These are phyloP conservation scores for Talaromyces sp. DNA, from an alignment of 2,329 filamentous ascomycete species.

Conservation along the genomic window DNA sequence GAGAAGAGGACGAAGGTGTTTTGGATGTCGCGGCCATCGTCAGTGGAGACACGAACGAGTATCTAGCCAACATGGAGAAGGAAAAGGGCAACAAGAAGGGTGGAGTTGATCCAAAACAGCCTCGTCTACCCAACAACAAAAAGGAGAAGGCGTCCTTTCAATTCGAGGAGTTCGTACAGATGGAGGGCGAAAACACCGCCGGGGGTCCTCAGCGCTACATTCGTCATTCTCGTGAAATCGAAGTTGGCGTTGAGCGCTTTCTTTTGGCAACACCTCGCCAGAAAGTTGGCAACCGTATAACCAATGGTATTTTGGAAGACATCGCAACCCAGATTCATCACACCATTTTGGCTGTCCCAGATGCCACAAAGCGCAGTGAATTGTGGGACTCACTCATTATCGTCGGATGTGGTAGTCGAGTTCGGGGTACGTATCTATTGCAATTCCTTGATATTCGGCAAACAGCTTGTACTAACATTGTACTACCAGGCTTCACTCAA, in stretches of 20 bases:
- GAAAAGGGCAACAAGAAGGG: constrained; percentile 63
- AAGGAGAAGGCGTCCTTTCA: constrained; percentile 62
- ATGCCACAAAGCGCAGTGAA: constrained; percentile 78
- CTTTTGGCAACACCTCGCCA: constrained; percentile 54
- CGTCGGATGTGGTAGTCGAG: constrained; percentile 79
- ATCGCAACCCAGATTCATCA: constrained; percentile 84
- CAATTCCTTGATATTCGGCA: not conserved
- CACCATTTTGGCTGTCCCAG: constrained; percentile 78
- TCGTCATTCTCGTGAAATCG: constrained; percentile 58
- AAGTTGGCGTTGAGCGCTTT: constrained; percentile 66
- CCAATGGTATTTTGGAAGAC: constrained; percentile 73
- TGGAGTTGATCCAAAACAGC: constrained; percentile 51
- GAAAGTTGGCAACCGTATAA: constrained; percentile 34
- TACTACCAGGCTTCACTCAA: constrained; percentile 74
- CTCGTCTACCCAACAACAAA: constrained; percentile 61
- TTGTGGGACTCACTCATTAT: constrained; percentile 94
- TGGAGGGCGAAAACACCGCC: constrained; percentile 56
- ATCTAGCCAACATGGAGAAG: constrained; percentile 63
- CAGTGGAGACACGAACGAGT: constrained; percentile 65
- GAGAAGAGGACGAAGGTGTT: constrained; percentile 63
- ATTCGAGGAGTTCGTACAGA: constrained; percentile 61
- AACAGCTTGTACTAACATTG: constrained; percentile 38
- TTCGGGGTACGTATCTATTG: constrained; percentile 52
- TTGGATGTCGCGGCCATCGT: constrained; percentile 68
- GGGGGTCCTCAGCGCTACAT: constrained; percentile 55